Evolutionary conservation across 768 basidiomycete genomes (phyloP).

Genomic region (Leucosporidium scottii): DNA sequence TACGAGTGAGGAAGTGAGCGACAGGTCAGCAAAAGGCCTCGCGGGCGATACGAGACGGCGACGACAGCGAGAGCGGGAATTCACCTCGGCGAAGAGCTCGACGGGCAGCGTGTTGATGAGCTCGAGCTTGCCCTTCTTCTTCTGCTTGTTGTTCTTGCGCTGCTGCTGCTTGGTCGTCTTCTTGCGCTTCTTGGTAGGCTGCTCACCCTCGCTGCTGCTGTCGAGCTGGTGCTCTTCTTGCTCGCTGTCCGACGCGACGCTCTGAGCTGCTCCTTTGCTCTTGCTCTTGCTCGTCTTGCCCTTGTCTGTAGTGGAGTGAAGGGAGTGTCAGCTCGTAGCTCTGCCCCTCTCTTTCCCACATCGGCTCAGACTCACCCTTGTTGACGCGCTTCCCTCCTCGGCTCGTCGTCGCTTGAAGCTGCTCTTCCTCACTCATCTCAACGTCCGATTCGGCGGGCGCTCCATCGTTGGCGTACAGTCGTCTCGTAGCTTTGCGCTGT

Average conservation of each 20-base stretch:
- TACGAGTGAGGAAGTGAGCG: constrained; percentile 15
- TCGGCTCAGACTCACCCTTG: no score
- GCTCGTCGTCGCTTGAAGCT: no score
- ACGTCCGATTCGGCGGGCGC: no score
- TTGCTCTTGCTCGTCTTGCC: no score
- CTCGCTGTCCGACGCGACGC: not conserved
- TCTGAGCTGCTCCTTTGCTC: not conserved
- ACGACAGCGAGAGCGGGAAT: not conserved
- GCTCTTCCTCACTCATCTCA: no score
- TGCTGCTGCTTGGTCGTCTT: not conserved
- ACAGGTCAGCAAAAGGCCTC: constrained; percentile 17
- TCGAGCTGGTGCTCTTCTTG: not conserved
- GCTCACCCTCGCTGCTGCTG: not conserved
- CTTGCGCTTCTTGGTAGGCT: not conserved
- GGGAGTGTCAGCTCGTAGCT: no score
- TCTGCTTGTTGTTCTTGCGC: not conserved
- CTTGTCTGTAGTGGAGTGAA: no score
- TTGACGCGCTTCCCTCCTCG: no score
- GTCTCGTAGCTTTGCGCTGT: no score
- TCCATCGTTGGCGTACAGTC: no score
- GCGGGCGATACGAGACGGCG: constrained; percentile 11
- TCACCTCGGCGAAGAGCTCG: constrained; percentile 14
- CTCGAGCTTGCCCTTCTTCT: constrained; percentile 34
- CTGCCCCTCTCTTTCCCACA: no score
- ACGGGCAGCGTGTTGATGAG: constrained; percentile 1